These are phyloP conservation scores for Sherardia arvensis DNA, from an alignment of 257 asterid species.

Conservation along the genomic window DNA sequence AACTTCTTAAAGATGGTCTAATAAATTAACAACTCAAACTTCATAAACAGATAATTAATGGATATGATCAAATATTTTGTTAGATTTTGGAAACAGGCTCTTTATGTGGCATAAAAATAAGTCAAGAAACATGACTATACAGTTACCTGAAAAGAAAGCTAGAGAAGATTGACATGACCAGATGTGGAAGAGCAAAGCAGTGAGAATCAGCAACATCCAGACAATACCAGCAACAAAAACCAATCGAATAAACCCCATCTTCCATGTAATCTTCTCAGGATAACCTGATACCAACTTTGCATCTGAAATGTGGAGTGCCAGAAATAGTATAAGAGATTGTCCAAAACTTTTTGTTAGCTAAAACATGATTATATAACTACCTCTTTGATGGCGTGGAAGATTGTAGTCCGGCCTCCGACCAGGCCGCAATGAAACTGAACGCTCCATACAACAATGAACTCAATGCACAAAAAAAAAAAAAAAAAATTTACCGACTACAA, in stretches of 20 bases:
- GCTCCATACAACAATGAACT: not conserved
- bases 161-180: constrained; percentile 46
- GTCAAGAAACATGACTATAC: not conserved
- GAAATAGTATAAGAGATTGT: not conserved
- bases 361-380: constrained; percentile 7
- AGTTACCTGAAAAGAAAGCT: constrained; percentile 33
- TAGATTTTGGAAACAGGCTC: not conserved
- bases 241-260: constrained; percentile 34
- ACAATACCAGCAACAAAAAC: constrained; percentile 35
- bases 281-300: constrained; percentile 27
- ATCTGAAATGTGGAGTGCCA: constrained; percentile 1
- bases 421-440: constrained; percentile 26
- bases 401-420: constrained; percentile 25
- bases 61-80: not conserved
- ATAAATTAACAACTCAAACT: not conserved
- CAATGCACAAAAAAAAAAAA: too few species aligned
- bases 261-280: constrained; percentile 35
- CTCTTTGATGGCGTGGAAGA: constrained; percentile 18
- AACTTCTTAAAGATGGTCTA: not conserved
- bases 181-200: constrained; percentile 30
- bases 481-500: too few species aligned
- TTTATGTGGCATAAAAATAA: too few species aligned
- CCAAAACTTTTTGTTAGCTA: not conserved
- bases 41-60: not conserved
- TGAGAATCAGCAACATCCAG: constrained; percentile 35